Evolutionary conservation across 1,284 basidiomycete genomes (phyloP), one percentile per base, ranked within the genome.

Genomic region (Trichosporon ovoides): DNA sequence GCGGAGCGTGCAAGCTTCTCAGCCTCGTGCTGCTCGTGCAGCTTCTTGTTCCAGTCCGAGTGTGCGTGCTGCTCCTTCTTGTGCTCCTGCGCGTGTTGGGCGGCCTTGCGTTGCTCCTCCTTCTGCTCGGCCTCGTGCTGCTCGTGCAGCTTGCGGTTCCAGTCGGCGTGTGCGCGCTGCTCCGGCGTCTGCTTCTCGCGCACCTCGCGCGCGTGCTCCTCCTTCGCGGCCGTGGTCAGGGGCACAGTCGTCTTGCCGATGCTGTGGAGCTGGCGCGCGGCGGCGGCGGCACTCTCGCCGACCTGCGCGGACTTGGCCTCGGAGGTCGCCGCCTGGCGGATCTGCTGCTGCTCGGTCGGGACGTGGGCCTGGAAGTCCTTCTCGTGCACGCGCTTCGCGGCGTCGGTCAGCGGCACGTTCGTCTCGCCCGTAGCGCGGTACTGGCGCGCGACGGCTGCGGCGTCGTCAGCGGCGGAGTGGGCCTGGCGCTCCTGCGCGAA

Each of bases 41-140:
- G 43, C 43, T 48, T 22, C 22, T 48, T 48, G 24, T 48, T 38
- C 28, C 4, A 9, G 28, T 9, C 9, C 4, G 28, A 4, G 43
- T 48, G 43, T 22, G 12, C 9, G 43, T 22, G 43, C 16, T 28
- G 43, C 43, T 11, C 36, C 11, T 18, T 16, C 22, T 35, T 34
- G 20, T 16, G 51, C 19, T 28, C 28, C 50, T 34, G 49, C 34
- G 50, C 38, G 16, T 43, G 36, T 13, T 31, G 38, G 37, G 52
- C 46, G 11, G 31, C 52, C 22, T 22, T 7, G 43, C 19, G 28
- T 20, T 28, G 33, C 90, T 91, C 66, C 58, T 4, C 28, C 28
- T 31, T 4, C 28, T 31, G 28, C 28, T 31, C 28, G 28, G 4
- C 5, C 28, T 31, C 5, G 28, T 31, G 28, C 28, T 31, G 28